These are phyloP conservation scores for Arthrobotrys iridis DNA, from an alignment of 2,329 filamentous ascomycete species.

Conservation along the genomic window DNA sequence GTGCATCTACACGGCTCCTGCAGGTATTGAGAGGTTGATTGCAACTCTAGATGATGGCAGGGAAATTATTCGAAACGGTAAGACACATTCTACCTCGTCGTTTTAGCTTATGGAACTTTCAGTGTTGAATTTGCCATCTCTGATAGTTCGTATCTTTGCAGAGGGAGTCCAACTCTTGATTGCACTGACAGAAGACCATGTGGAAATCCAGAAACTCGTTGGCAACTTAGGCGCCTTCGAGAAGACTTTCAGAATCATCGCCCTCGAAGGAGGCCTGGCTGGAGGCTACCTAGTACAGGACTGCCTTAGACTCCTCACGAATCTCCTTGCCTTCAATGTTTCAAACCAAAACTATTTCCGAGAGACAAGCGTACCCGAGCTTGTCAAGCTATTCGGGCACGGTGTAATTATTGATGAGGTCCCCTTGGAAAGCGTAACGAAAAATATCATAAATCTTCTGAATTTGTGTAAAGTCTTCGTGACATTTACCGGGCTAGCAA, in stretches of 20 bases:
- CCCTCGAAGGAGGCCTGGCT: conserved; percentile 82
- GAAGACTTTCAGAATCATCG: conserved; percentile 82
- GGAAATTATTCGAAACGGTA: conserved; percentile 84
- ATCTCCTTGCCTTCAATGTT: conserved; percentile 83
- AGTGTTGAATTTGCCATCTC: conserved; percentile 52
- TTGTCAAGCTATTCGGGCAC: conserved; percentile 74
- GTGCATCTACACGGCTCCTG: conserved; percentile 86
- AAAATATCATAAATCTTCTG: conserved; percentile 90
- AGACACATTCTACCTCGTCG: neutral
- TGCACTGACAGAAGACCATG: conserved; percentile 83
- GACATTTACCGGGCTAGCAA: conserved; percentile 79
- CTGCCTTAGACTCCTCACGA: conserved; percentile 88
- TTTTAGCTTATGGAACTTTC: neutral
- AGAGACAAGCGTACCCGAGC: conserved; percentile 81
- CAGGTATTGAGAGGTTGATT: conserved; percentile 88
- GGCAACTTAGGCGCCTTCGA: conserved; percentile 96
- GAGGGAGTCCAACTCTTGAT: conserved; percentile 87
- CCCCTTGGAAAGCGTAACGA: conserved; percentile 75
- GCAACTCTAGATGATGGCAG: conserved; percentile 82
- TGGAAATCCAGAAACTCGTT: conserved; percentile 92
- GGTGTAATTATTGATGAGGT: conserved; percentile 6
- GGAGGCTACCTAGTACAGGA: conserved; percentile 91
- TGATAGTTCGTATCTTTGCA: conserved; percentile 58
- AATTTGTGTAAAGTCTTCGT: conserved; percentile 88
- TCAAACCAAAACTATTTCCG: conserved; percentile 95